Conservation (phyloP, 148 eudicot genomes). For the Arbutus unedo region DNA sequence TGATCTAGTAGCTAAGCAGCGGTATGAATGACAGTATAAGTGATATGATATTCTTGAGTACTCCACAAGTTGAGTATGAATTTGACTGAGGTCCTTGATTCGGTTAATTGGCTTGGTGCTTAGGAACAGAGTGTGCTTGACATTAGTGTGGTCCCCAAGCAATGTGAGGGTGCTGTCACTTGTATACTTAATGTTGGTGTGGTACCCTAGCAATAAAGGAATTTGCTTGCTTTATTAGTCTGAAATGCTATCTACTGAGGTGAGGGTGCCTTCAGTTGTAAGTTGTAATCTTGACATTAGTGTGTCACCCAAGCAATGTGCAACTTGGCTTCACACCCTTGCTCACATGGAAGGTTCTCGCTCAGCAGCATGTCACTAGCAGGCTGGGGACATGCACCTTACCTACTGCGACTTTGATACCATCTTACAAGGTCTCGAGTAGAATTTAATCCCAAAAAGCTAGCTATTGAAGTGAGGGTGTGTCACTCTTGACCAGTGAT, state of each 20-base stretch:
- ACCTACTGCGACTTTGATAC: neutral
- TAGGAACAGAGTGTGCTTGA: too few relatives aligned
- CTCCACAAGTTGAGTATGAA: neutral
- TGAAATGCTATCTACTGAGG: neutral
- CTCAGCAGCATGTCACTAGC: neutral
- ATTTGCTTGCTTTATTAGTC: neutral
- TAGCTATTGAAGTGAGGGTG: neutral
- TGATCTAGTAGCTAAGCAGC: neutral
- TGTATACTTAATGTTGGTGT: too few relatives aligned
- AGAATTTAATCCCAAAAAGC: neutral
- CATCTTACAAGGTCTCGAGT: neutral
- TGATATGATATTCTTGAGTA: constrained; percentile 6
- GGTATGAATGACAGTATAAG: neutral
- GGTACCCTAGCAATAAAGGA: too few relatives aligned
- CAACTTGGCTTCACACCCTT: neutral
- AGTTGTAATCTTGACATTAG: neutral
- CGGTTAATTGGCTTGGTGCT: too few relatives aligned
- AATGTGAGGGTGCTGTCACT: too few relatives aligned
- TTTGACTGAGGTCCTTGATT: neutral
- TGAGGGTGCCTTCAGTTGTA: neutral
- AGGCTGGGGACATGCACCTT: neutral
- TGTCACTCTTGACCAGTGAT: neutral
- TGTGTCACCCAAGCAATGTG: neutral
- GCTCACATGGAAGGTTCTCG: neutral
- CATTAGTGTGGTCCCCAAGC: too few relatives aligned